Percentiles rank a stretch among this genome's conserved stretches.
phyloP scores from a whole-genome alignment of 2,329 filamentous ascomycete species.

The Pseudophaeomoniella oleicola region DNA sequence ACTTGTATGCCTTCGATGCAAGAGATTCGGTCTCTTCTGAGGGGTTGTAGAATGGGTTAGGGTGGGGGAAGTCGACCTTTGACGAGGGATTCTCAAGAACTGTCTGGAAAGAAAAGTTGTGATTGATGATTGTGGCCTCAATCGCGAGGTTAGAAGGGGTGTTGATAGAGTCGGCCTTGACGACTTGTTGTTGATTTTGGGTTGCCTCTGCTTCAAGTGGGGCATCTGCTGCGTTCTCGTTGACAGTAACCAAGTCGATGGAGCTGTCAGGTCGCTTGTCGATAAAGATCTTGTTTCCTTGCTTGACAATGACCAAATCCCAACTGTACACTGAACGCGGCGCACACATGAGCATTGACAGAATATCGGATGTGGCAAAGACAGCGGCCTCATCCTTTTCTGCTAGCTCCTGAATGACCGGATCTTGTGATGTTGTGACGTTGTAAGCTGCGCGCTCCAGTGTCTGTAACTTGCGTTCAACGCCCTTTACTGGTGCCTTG shows the following conservation, averaged over 20 bases:
- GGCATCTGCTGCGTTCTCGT: slow-evolving; percentile 94
- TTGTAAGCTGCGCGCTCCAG: slow-evolving; percentile 96
- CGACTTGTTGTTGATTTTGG: slow-evolving; percentile 20
- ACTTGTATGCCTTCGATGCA: slow-evolving; percentile 96
- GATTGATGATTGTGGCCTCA: slow-evolving; percentile 99
- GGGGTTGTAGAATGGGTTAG: slow-evolving; percentile 95
- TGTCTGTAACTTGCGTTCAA: slow-evolving; percentile 64
- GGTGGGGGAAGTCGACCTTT: slow-evolving; percentile 72
- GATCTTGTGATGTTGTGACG: slow-evolving; percentile 90
- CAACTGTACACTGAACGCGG: slow-evolving; percentile 94
- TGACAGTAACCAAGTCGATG: slow-evolving; percentile 95
- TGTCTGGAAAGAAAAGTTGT: slow-evolving; percentile 96
- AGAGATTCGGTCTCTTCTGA: slow-evolving; percentile 85
- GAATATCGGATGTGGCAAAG: slow-evolving; percentile 90
- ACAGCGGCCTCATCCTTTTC: slow-evolving; percentile 94
- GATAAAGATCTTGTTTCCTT: slow-evolving; percentile 93
- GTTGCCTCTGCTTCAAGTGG: slow-evolving; percentile 74
- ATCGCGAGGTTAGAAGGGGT: slow-evolving; percentile 83
- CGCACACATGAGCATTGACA: slow-evolving; percentile 98
- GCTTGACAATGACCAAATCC: slow-evolving; percentile 88
- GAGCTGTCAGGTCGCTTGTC: slow-evolving; percentile 95
- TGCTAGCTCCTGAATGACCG: slow-evolving; percentile 89
- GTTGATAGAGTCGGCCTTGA: slow-evolving; percentile 89
- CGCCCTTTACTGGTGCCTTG: slow-evolving; percentile 78
- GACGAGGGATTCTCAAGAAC: slow-evolving; percentile 65